These are phyloP conservation scores for Coccomyxa sp. DNA, from an alignment of 139 green algal species.

Conservation along the genomic window DNA sequence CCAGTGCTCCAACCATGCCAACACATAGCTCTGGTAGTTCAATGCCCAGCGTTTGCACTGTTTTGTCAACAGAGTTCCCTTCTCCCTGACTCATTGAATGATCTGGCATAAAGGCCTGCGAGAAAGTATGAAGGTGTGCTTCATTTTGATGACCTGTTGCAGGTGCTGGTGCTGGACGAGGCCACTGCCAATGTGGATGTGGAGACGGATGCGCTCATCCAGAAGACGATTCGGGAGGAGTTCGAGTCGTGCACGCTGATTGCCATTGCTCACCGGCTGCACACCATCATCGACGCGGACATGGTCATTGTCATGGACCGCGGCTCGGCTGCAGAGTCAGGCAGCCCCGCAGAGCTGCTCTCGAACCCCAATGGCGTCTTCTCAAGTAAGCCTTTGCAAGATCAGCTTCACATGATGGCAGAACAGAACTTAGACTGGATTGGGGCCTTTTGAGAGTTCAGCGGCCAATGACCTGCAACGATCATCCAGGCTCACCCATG, in stretches of 20 bases:
- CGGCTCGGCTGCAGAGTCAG: conserved; percentile 42
- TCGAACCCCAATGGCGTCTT: conserved; percentile 25
- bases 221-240: conserved; percentile 41
- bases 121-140: background rate
- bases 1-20: too few species aligned
- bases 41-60: too few species aligned
- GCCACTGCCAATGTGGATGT: conserved; percentile 86
- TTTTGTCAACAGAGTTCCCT: too few species aligned
- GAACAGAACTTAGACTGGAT: too few species aligned
- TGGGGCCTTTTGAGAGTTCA: too few species aligned
- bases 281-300: conserved; percentile 79
- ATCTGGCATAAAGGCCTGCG: too few species aligned
- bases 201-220: conserved; percentile 73
- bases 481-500: too few species aligned
- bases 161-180: conserved; percentile 84
- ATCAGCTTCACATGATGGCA: too few species aligned
- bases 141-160: too few species aligned
- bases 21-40: background rate
- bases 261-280: conserved; percentile 62
- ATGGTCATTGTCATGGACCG: conserved; percentile 49
- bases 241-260: conserved; percentile 58
- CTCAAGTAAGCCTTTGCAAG: too few species aligned
- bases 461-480: too few species aligned
- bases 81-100: too few species aligned
- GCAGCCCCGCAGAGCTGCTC: conserved; percentile 29